Base-by-base conservation (phyloP, 768 basidiomycete species). In the Paxillus involutus region DNA sequence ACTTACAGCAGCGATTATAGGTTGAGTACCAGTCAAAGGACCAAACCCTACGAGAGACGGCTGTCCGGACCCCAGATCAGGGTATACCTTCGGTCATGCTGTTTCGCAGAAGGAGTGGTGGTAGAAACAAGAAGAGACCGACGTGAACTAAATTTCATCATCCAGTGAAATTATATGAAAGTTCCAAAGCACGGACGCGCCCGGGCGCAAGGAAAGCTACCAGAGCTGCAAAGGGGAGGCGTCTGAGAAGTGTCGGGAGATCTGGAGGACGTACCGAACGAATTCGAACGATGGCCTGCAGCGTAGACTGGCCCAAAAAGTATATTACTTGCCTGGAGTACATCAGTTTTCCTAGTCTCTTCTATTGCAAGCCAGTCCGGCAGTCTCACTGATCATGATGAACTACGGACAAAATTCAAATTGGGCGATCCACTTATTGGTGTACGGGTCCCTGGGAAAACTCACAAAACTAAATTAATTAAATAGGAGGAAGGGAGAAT, bases 201-300 rank as follows among this genome's bases (percentile, higher is more conserved):
- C 67, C 67, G 48, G 67, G 67, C 67, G 65, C 67, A 63, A 49
- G 51, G 7, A 53, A 51, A 49, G 13, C 48, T 57, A 62, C 60
- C 62, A 54, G 63, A 55, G 59, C 41, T 59, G 51, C 46, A 54
- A 47, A 40, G 59, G 51, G 41, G 17, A 26, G 45, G 5, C 24
- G 13, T 14, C 29, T 26, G 26, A 42, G 6, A 14, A 11, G 43
- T 53, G 41, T 51, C 57, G 47, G 42, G 46, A 41, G 30, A 26
- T 53, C 37, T 13, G 6, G 30, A 37, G 19, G 42, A 49, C 49
- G 49, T 50, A 19, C 40, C 26, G 26, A 26, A 26, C 26, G 26
- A 26, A 26, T 26, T 26, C 21, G 21, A 21, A 30, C 21, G 55
- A 60, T 45, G 53, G 33, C 46, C 21, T 33, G 2, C 51, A 37